phyloP scores from a whole-genome alignment of 2,329 filamentous ascomycete genomes.

The Trichoderma citrinoviride region DNA sequence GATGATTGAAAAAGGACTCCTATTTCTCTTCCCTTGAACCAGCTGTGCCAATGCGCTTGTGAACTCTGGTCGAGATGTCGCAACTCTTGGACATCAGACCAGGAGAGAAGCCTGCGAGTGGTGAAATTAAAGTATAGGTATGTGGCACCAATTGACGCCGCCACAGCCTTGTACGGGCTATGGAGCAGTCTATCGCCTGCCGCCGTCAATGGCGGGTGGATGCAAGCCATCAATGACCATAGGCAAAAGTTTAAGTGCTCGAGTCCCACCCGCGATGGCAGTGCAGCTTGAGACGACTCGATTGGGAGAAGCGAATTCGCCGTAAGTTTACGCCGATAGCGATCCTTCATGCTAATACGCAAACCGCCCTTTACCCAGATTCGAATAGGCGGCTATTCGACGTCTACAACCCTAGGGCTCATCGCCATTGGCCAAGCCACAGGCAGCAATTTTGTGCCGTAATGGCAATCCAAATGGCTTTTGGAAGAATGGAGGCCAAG shows the following conservation, averaged over 20 bases:
- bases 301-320: not conserved
- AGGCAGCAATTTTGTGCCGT: not conserved
- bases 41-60: not conserved
- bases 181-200: too few relatives aligned
- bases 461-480: not conserved
- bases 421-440: not conserved
- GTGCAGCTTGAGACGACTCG: not conserved
- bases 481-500: constrained; percentile 2
- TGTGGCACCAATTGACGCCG: too few relatives aligned
- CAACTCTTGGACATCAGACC: not conserved
- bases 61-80: not conserved
- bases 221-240: not conserved
- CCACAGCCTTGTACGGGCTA: too few relatives aligned
- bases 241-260: not conserved
- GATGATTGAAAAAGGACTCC: not conserved
- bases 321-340: not conserved
- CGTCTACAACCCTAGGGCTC: not conserved
- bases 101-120: too few relatives aligned
- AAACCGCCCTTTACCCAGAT: constrained; percentile 2
- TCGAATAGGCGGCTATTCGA: not conserved
- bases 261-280: not conserved
- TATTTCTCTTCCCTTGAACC: not conserved
- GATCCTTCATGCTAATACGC: constrained; percentile 2
- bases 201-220: not conserved
- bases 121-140: too few relatives aligned